Percentiles rank a stretch among this genome's conserved stretches.
These are phyloP conservation scores for Dentipellis sp. DNA, from an alignment of 768 basidiomycete species.

Conservation along the genomic window DNA sequence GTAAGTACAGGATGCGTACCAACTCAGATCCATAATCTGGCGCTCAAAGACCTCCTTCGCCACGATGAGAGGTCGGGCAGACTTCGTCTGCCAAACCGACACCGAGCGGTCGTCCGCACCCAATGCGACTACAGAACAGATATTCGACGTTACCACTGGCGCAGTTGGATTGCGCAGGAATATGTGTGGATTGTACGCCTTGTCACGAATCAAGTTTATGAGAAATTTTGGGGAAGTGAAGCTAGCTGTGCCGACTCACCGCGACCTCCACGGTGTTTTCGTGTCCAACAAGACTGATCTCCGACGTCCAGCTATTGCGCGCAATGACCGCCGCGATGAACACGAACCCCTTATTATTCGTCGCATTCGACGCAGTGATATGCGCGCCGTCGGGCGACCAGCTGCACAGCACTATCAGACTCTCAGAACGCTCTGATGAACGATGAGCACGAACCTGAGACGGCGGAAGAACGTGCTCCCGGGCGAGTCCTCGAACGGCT, in stretches of 20 bases:
- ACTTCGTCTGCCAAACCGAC: conserved; percentile 94
- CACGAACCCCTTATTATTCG: conserved; percentile 91
- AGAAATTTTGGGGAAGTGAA: neutral
- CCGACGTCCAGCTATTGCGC: conserved; percentile 79
- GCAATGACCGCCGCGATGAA: conserved; percentile 97
- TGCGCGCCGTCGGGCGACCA: conserved; percentile 99
- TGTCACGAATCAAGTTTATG: conserved; percentile 1
- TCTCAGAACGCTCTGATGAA: neutral
- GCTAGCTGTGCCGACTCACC: conserved; percentile 33
- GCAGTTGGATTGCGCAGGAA: conserved; percentile 70
- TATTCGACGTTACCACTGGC: conserved; percentile 70
- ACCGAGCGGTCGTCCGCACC: conserved; percentile 91
- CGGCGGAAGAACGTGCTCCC: conserved; percentile 91
- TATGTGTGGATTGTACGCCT: conserved; percentile 92
- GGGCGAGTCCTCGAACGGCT: conserved; percentile 91
- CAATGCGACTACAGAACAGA: conserved; percentile 87
- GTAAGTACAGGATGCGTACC: conserved; percentile 41
- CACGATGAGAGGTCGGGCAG: conserved; percentile 84
- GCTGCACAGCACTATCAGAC: conserved; percentile 29
- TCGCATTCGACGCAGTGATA: conserved; percentile 95
- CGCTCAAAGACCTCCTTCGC: conserved; percentile 91
- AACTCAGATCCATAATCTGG: conserved; percentile 92
- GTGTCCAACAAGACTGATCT: conserved; percentile 93
- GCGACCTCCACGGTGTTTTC: conserved; percentile 96
- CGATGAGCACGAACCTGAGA: conserved; percentile 47